Conservation (phyloP, 768 basidiomycete genomes). For the Arthromyces matolae region DNA sequence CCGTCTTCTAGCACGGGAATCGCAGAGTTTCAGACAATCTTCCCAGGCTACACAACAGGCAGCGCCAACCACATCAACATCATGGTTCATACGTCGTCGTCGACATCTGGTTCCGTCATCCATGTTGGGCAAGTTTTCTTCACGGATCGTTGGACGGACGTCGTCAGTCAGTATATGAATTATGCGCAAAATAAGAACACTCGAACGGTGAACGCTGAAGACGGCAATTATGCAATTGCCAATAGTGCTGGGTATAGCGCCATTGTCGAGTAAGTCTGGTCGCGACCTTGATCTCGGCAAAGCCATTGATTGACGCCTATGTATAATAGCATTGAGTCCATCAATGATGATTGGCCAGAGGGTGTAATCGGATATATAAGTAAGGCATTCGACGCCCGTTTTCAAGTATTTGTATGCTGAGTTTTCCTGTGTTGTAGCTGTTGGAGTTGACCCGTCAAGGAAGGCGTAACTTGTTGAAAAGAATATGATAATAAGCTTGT, state of each 20-base stretch:
- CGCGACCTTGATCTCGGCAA: background rate
- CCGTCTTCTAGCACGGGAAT: constrained; percentile 10
- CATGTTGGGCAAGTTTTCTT: constrained; percentile 20
- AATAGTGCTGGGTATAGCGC: constrained; percentile 26
- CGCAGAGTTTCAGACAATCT: constrained; percentile 19
- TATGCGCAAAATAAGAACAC: constrained; percentile 18
- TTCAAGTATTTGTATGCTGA: too few species aligned
- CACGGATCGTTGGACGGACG: constrained; percentile 22
- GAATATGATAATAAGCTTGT: too few species aligned
- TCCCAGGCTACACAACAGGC: constrained; percentile 14
- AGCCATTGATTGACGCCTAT: background rate
- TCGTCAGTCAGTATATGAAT: constrained; percentile 13
- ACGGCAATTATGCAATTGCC: constrained; percentile 19
- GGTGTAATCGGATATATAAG: constrained; percentile 31
- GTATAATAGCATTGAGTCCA: constrained; percentile 19
- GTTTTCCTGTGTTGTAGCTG: constrained; percentile 21
- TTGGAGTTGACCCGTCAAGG: constrained; percentile 27
- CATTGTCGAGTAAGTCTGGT: constrained; percentile 24
- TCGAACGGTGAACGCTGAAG: constrained; percentile 22
- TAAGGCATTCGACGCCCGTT: constrained; percentile 13
- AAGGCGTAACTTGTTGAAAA: constrained; percentile 5
- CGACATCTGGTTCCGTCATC: constrained; percentile 12
- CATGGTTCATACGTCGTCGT: constrained; percentile 16
- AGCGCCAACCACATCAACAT: constrained; percentile 19
- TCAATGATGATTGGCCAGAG: constrained; percentile 28